Base-by-base conservation (phyloP, 2,329 filamentous ascomycete species). In the Drechslera avenae region DNA sequence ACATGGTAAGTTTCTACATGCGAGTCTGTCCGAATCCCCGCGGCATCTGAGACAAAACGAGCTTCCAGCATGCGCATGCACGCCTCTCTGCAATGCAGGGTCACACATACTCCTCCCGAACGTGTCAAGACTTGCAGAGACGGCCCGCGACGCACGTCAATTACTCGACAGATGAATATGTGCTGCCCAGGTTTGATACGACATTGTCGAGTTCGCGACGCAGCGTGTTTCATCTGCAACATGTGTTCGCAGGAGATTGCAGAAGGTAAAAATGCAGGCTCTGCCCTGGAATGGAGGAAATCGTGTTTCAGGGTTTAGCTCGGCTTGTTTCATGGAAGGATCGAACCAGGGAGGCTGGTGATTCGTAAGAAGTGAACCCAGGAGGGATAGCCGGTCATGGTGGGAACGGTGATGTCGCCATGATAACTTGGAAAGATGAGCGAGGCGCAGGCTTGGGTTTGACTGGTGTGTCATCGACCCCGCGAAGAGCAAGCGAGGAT, bases 81-180 rank as follows among this genome's bases (percentile, higher is more conserved):
- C 21, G 42, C 42, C 35, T 35, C 26, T 39, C 39, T 26, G 39
- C 33, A 46, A 50, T 49, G 54, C 51, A 54, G 45, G 52, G 53
- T 31, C 32, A 39, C 19, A 33, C 32, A 44, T 33, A 33, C 33
- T n/a, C n/a, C n/a, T n/a, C n/a, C n/a, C 39, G 33, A 44, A 48
- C 30, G 33, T 49, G 45, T 52, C 37, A 43, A 39, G 26, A 32
- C 31, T 31, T 41, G 44, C 53, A 54, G 43, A 55, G 41, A 33
- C 47, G 47, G 33, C 41, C 47, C 47, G 47, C 41, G 47, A 50
- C 26, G 54, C 51, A 57, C 43, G 54, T 45, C 43, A 53, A 50
- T 54, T 57, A 57, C 54, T 59, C 54, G 53, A 46, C 56, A 59
- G 46, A 43, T 35, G 34, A 26, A 23, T 33, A 28, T 35, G n/a